Base-by-base conservation (phyloP, 768 basidiomycete species). In the Hericium erinaceus region DNA sequence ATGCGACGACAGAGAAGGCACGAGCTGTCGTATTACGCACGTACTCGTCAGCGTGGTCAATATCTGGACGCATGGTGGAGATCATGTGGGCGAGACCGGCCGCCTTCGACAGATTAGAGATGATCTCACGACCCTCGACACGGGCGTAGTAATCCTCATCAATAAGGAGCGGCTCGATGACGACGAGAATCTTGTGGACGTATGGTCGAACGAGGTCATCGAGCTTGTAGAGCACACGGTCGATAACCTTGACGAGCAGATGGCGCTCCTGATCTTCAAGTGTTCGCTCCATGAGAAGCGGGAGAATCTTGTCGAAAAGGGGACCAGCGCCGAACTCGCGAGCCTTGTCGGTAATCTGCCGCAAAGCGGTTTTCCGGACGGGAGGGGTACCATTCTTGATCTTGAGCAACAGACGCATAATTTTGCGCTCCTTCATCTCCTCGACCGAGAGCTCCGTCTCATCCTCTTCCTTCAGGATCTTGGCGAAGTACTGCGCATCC, bases 61-160 rank as follows among this genome's bases (percentile, higher is more conserved):
- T 98, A 78, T 99, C 95, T 3, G 97, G 95, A 64, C 95, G 89
- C 95, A 99, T 98, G 18, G 95, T 99, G 39, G 97, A 99, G 66
- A 99, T 99, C 97, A 99, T 98, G 74, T 99, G 97, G 2, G 97
- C 95, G 24, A 99, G 86, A 73, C 97, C 97, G 33, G 95, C 95
- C 11, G 97, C 97, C 73, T 98, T 99, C 28, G 97, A 95, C 44
- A 98, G 77, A 71, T 98, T 99, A 65, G 92, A 95, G 64, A 98
- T 99, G 69, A 99, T 98, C 76, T 99, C 97, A 38, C 95, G 92
- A 62, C 97, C 97, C 75, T 98, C 97, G 46, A 98, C 94, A 71
- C 93, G 91, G 49, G 89, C 89, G 64, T 92, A 93, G 72, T 92
- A 92, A 69, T 98, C 97, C 70, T 98, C 95, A 71, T 99, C 95